Evolutionary conservation across 768 basidiomycete genomes (phyloP).

Genomic region (Mycena filopes): DNA sequence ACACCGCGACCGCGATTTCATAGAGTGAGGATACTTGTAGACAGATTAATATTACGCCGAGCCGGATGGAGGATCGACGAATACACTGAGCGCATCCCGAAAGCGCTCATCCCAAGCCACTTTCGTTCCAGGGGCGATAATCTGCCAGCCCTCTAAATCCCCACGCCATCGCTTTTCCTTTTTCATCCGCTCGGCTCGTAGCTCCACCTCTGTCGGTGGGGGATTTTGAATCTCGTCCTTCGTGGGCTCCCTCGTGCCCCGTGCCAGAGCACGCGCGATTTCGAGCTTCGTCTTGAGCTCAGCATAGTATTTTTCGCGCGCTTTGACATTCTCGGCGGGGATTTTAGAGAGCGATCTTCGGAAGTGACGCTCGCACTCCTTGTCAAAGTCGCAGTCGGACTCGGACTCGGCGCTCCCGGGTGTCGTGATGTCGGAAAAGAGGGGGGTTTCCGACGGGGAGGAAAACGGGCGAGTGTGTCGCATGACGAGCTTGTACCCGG

Average conservation of each 20-base stretch:
- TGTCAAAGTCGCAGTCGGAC: slow-evolving; percentile 79
- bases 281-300: slow-evolving; percentile 72
- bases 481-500: slow-evolving; percentile 79
- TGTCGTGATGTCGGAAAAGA: slow-evolving; percentile 39
- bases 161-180: slow-evolving; percentile 90
- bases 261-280: slow-evolving; percentile 79
- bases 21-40: slow-evolving; percentile 3
- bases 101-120: slow-evolving; percentile 87
- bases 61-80: slow-evolving; percentile 54
- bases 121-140: slow-evolving; percentile 69
- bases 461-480: slow-evolving; percentile 69
- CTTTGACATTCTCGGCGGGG: slow-evolving; percentile 69
- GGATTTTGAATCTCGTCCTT: slow-evolving; percentile 83
- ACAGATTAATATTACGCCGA: slow-evolving; percentile 28
- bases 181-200: slow-evolving; percentile 87
- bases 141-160: slow-evolving; percentile 82
- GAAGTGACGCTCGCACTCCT: slow-evolving; percentile 73
- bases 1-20: too few species aligned
- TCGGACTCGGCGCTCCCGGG: slow-evolving; percentile 18
- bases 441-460: slow-evolving; percentile 40
- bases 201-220: slow-evolving; percentile 88
- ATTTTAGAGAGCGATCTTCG: slow-evolving; percentile 67
- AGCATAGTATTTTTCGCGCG: slow-evolving; percentile 82
- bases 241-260: slow-evolving; percentile 83
- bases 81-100: slow-evolving; percentile 67